Evolutionary conservation across 2,329 filamentous ascomycete species (phyloP), one percentile per base, ranked within the genome.

Genomic region (Amesomyces nigricolor): DNA sequence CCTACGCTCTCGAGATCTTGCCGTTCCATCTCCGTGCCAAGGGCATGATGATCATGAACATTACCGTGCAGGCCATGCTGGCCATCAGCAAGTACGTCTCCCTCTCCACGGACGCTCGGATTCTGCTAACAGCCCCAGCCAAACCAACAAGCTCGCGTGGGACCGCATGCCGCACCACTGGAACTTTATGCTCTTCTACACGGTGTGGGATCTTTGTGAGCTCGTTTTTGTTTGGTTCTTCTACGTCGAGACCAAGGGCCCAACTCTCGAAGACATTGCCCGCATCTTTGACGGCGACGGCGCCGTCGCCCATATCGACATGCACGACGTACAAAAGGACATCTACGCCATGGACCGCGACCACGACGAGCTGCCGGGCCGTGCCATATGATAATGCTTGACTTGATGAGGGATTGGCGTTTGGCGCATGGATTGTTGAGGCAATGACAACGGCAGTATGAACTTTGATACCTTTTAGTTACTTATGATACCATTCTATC

Each of bases 181-280:
- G 80, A 78, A 85, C 69, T 79, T 86, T 54, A 85, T 83, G 75
- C 74, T 85, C 45, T 83, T 85, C 71, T 86, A 86, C 70, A 81
- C 80, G 19, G 67, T 82, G 53, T 86, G 82, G 82, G 79, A 85
- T 65, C 72, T 78, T 46, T 68, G 77, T 64, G 80, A 86, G 68
- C 71, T 85, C 45, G 58, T 80, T 46, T 84, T 86, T 62, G 81
- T 86, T 37, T 85, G 78, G 70, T 82, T 83, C 73, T 78, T 86
- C 68, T 86, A 84, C 67, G 78, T 86, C 54, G 86, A 89, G 72
- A 89, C 86, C 16, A 83, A 81, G 64, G 85, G 85, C 3, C 82
- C 83, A 0, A 88, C 85, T 2, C 80, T 89, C 0, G 86, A 88
- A 67, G 83, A 87, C 66, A 78, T 87, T 59, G 81, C 85, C 46